Percentiles rank a stretch among this genome's conserved stretches.
These are phyloP conservation scores for Trichoderma sp. DNA, from an alignment of 2,329 filamentous ascomycete genomes.

Conservation along the genomic window DNA sequence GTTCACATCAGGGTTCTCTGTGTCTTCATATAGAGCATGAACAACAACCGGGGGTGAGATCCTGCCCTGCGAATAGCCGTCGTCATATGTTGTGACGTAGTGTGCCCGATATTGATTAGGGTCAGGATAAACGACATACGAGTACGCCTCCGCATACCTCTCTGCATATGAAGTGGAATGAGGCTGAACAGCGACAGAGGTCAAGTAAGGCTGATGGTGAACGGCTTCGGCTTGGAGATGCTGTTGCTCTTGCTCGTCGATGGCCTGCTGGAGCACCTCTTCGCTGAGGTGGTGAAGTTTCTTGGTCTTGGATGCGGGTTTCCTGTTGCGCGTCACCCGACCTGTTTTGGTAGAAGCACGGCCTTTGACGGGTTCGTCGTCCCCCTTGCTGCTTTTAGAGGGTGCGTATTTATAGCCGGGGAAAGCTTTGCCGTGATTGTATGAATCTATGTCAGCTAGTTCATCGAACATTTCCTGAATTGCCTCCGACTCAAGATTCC, in stretches of 20 bases:
- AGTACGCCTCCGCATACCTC: no score
- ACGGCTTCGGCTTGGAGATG: not conserved
- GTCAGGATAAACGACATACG: not conserved
- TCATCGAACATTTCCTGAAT: no score
- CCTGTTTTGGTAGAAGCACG: not conserved
- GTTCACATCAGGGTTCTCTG: not conserved
- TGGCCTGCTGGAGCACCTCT: not conserved
- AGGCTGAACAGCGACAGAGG: not conserved
- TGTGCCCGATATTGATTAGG: not conserved
- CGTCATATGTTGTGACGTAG: not conserved
- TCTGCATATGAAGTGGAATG: not conserved
- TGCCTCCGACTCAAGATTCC: conserved; percentile 74
- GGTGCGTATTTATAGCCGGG: conserved; percentile 92
- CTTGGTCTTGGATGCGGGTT: not conserved
- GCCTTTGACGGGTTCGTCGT: not conserved
- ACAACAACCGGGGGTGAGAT: not conserved
- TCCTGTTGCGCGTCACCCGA: not conserved
- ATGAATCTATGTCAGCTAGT: no score
- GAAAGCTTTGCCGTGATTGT: no score
- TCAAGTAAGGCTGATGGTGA: not conserved
- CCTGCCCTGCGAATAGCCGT: not conserved
- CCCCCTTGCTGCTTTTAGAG: conserved; percentile 56
- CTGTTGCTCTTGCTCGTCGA: not conserved
- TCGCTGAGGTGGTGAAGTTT: not conserved
- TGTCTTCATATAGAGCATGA: not conserved